Evolutionary conservation across 2,329 filamentous ascomycete genomes (phyloP), one percentile per base, ranked within the genome.

Genomic region (Paracoccidioides brasiliensis): DNA sequence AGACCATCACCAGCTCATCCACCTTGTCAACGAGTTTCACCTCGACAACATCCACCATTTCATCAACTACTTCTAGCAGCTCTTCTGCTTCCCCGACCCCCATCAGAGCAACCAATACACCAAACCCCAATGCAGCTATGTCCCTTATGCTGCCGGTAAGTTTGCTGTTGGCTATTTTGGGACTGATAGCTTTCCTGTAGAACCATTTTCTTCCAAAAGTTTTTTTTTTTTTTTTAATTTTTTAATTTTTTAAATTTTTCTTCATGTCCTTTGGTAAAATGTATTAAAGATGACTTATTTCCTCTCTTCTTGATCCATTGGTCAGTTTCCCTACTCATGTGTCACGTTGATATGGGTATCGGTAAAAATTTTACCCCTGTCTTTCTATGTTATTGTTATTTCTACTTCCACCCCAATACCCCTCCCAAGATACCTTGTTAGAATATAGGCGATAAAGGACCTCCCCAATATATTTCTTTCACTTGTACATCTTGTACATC

Each of bases 171-270:
- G 46, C 48, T 15, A 55, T 61, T 10, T 40, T 61, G 48, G 55
- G 46, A 40, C 32, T 59, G 37, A 59, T 61, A 58, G 56, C 55
- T 41, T 50, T 61, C 37, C 43, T 61, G 55, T 61, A 59, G 38
- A 46, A 7, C 37, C 37, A 38, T 38, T 38, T 38, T 38, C 37
- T 22, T 22, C 22, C 32, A 28, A 32, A 14, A 35, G 2, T 35
- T 5, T 12, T 45, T 45, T 6, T 45, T 45, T 45, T 45, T 28
- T 8, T 45, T 45, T 45, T 22, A 5, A 7, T 22, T 8, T 45
- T 45, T 45, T 22, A 10, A 10, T 45, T 45, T 45, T 30, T 2
- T n/a, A 2, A 2, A 12, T 14, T 42, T 9, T 42, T 42, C 10
- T 9, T 42, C 8, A 14, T 14, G 22, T 22, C 22, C 2, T 22